phyloP scores from a whole-genome alignment of 768 basidiomycete species.

The Mycena rebaudengoi region DNA sequence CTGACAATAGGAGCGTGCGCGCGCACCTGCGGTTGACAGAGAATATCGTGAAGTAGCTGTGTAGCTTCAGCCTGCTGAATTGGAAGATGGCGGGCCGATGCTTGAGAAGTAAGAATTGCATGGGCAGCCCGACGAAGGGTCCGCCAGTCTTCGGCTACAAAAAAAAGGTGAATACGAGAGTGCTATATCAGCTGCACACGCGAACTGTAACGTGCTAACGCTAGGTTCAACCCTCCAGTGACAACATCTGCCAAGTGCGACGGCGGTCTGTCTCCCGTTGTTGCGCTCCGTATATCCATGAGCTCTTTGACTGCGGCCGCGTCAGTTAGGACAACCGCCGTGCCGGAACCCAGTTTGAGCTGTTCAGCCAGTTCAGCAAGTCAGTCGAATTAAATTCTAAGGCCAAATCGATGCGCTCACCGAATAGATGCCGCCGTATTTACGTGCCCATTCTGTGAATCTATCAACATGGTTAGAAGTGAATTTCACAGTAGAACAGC shows the following conservation, averaged over 20 bases:
- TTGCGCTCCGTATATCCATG: constrained; percentile 35
- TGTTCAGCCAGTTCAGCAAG: neutral
- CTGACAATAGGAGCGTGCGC: neutral
- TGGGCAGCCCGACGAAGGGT: constrained; percentile 21
- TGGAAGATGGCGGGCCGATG: constrained; percentile 29
- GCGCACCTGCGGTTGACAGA: constrained; percentile 10
- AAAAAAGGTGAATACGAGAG: neutral
- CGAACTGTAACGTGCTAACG: constrained; percentile 21
- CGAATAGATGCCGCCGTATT: constrained; percentile 39
- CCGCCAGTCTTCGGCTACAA: constrained; percentile 16
- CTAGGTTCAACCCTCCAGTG: constrained; percentile 28
- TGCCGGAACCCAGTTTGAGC: constrained; percentile 31
- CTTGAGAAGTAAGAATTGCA: constrained; percentile 30
- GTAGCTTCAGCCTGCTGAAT: constrained; percentile 31
- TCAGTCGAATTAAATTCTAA: neutral
- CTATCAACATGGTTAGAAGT: constrained; percentile 3
- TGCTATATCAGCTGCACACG: neutral
- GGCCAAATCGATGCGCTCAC: neutral
- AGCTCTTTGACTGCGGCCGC: constrained; percentile 33
- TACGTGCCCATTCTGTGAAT: constrained; percentile 38
- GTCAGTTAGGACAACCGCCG: constrained; percentile 34
- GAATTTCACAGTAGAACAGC: no score
- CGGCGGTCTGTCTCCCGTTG: constrained; percentile 34
- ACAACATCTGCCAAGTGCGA: constrained; percentile 28
- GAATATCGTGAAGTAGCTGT: constrained; percentile 13